Percentiles rank a stretch among this genome's conserved stretches.
Conservation (phyloP, 495 filamentous ascomycete genomes). For the Tuber calosporum region DNA sequence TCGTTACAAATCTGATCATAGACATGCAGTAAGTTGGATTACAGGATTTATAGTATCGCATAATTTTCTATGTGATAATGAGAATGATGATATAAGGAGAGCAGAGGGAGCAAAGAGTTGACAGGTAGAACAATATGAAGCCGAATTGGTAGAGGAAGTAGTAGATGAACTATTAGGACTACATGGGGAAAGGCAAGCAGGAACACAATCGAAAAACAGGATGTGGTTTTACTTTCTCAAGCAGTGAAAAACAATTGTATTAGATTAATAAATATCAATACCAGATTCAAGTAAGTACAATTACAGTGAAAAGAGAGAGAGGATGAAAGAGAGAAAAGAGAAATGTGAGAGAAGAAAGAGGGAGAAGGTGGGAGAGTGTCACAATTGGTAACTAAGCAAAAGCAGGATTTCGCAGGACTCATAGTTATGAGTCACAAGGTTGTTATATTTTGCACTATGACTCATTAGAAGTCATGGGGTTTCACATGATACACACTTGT, state of each 20-base stretch:
- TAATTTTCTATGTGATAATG: neutral
- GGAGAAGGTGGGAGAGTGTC: too few species aligned
- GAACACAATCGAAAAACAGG: neutral
- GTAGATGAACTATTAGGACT: neutral
- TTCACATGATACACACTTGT: too few species aligned
- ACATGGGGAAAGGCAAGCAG: neutral
- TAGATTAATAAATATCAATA: neutral
- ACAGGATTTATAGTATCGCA: neutral
- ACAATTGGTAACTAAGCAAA: too few species aligned
- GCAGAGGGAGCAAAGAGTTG: neutral
- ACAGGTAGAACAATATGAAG: neutral
- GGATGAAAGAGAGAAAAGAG: too few species aligned
- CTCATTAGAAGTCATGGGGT: too few species aligned
- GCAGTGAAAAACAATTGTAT: neutral
- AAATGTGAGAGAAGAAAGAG: too few species aligned
- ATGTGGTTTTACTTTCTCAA: neutral
- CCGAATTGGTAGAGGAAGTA: too few species aligned
- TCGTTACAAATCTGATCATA: neutral
- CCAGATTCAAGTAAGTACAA: neutral
- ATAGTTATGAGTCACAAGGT: too few species aligned
- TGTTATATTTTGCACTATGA: too few species aligned
- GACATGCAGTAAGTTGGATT: neutral
- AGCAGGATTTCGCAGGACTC: too few species aligned
- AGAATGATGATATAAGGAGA: neutral
- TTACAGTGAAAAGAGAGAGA: neutral